Conservation (phyloP, 345 rosid species). For the Citrus unshiu region DNA sequence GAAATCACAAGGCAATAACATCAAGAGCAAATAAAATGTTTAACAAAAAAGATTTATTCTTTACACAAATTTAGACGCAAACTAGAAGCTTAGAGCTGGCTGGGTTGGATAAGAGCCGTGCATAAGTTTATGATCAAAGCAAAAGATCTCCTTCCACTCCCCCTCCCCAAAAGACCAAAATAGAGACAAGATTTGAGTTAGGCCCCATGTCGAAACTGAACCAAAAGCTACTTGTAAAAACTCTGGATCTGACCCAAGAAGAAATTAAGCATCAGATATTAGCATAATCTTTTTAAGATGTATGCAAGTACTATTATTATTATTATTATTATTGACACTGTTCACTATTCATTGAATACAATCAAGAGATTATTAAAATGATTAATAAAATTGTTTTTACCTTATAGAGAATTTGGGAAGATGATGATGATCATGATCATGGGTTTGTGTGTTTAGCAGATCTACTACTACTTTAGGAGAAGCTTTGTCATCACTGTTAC, state of each 20-base stretch:
- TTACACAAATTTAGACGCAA: not conserved
- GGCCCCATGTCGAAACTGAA: conserved; percentile 36
- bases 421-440: conserved; percentile 14
- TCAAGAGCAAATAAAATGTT: conserved; percentile 14
- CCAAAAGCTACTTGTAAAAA: conserved; percentile 20
- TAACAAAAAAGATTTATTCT: not conserved
- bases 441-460: conserved; percentile 34
- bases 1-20: conserved; percentile 28
- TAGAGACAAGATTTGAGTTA: conserved; percentile 26
- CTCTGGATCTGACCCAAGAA: conserved; percentile 56
- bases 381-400: conserved; percentile 28
- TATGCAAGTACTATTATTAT: too few relatives aligned
- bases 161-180: conserved; percentile 11
- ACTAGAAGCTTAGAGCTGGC: not conserved
- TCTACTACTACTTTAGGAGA: conserved; percentile 33
- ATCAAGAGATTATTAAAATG: not conserved
- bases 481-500: conserved; percentile 33
- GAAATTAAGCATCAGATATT: conserved; percentile 11
- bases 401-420: conserved; percentile 79
- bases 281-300: too few relatives aligned
- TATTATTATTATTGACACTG: not conserved
- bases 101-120: conserved; percentile 6
- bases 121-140: conserved; percentile 16
- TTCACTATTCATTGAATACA: conserved; percentile 13
- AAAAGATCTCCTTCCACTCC: not conserved